Evolutionary conservation across 23 red algal genomes (phyloP), one percentile per base, ranked within the genome.

Genomic region (Agarophyton chilense): DNA sequence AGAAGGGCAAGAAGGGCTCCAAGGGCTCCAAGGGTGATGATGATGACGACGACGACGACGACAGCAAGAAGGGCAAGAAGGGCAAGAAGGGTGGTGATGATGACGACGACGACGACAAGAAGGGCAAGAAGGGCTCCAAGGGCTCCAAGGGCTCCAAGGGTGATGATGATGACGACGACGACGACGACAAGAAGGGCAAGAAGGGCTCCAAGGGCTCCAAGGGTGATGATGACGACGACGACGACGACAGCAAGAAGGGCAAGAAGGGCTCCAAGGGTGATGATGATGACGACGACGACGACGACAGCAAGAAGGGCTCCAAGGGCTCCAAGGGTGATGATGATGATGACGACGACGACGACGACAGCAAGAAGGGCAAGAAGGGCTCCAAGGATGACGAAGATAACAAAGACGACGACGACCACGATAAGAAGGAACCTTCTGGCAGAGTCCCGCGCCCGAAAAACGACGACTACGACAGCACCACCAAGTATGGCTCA

Each of bases 161-260:
- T 34, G 65, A 47, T 29, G 68, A 49, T 18, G 68, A 47, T 16
- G 68, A 74, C 24, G 41, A 74, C 4, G 41, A 74, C 5, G 32
- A 74, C 29, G n/a, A 74, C 33, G 24, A 25, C 0, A 16, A 35
- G 29, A 74, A 74, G 68, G 41, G 19, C 68, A 47, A 72, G 16
- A 43, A 72, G 39, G 14, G 35, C 18, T 32, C 25, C 35, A 35
- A 72, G 13, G 65, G 29, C 36, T 32, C 26, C 11, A 39, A 25
- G 4, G 68, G 47, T 31, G 68, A 74, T 39, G 43, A 74, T 39
- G 68, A 74, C 29, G n/a, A n/a, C n/a, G 68, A 49, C 68, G 68
- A 72, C 21, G 35, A 65, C 31, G 60, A 65, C 31, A 18, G 35
- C 24, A 62, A 62, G 31, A 31, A 29, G 9, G 10, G 14, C 10